phyloP scores from a whole-genome alignment of 306 rosid genomes.

The Dryas octopetala region DNA sequence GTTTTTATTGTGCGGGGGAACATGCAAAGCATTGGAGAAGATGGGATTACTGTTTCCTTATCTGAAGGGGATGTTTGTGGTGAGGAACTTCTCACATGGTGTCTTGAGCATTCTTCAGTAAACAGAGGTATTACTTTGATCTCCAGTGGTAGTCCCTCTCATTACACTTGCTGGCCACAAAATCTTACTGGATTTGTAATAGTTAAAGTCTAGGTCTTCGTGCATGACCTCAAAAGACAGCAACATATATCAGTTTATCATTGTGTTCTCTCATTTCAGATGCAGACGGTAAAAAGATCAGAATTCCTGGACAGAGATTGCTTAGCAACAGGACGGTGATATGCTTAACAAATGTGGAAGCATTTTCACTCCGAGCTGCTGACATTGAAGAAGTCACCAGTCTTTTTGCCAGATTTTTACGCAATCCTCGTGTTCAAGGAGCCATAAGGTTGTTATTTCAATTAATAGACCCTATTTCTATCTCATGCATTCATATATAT shows the following conservation, averaged over 20 bases:
- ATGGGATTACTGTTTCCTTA: slow-evolving; percentile 51
- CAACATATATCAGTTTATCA: background rate
- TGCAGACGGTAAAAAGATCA: slow-evolving; percentile 57
- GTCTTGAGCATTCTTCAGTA: slow-evolving; percentile 74
- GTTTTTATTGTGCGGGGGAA: slow-evolving; percentile 81
- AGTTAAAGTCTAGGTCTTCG: background rate
- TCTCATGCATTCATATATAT: slow-evolving; percentile 6
- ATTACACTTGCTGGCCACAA: background rate
- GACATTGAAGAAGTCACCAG: slow-evolving; percentile 88
- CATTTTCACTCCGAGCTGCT: slow-evolving; percentile 68
- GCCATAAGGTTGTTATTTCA: slow-evolving; percentile 59
- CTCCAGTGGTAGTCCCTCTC: background rate
- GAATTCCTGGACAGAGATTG: slow-evolving; percentile 64
- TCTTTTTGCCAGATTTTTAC: slow-evolving; percentile 67
- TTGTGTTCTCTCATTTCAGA: background rate
- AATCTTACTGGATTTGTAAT: background rate
- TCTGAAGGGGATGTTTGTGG: slow-evolving; percentile 84
- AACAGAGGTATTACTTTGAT: slow-evolving; percentile 53
- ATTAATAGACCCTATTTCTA: background rate
- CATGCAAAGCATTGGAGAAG: slow-evolving; percentile 70
- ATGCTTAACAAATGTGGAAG: slow-evolving; percentile 80
- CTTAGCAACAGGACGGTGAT: slow-evolving; percentile 60
- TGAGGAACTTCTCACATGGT: slow-evolving; percentile 88
- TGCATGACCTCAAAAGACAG: background rate
- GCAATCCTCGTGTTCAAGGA: slow-evolving; percentile 68